A percentile compares a stretch with the other conserved stretches of the same genome.
phyloP scores from a whole-genome alignment of 345 rosid genomes.

The Salix brachista region DNA sequence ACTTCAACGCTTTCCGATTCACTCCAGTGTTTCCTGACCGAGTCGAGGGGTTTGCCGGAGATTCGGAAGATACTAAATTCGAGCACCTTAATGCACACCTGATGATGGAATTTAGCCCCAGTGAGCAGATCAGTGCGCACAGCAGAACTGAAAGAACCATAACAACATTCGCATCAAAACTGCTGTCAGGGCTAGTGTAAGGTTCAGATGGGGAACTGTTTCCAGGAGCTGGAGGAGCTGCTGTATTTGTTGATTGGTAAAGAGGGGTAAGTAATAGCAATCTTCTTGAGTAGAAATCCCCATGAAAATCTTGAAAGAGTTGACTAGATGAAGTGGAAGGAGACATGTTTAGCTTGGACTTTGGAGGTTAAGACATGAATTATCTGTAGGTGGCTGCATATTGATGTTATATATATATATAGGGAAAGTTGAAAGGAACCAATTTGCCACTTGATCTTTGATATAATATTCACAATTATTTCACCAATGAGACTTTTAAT shows the following conservation, averaged over 20 bases:
- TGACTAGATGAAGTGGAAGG: slow-evolving; percentile 25
- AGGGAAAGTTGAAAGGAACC: slow-evolving; percentile 7
- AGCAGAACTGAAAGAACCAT: slow-evolving; percentile 47
- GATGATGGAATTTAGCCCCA: slow-evolving; percentile 44
- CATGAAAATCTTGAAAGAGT: slow-evolving; percentile 27
- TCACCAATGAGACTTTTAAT: background rate
- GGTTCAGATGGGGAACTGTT: slow-evolving; percentile 19
- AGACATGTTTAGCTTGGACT: slow-evolving; percentile 18
- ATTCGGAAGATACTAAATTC: slow-evolving; percentile 20
- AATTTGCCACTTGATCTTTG: slow-evolving; percentile 9
- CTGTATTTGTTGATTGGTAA: slow-evolving; percentile 8
- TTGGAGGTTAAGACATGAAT: background rate
- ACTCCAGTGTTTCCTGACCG: slow-evolving; percentile 36
- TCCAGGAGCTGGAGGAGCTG: slow-evolving; percentile 36
- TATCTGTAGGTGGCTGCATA: slow-evolving; percentile 20
- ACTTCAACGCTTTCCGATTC: slow-evolving; percentile 34
- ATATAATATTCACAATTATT: slow-evolving; percentile 9
- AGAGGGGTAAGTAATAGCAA: slow-evolving; percentile 32
- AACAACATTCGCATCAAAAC: slow-evolving; percentile 32
- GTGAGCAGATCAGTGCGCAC: slow-evolving; percentile 46
- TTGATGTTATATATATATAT: slow-evolving; percentile 25
- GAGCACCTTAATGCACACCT: slow-evolving; percentile 40
- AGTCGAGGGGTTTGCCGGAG: slow-evolving; percentile 17
- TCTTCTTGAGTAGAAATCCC: slow-evolving; percentile 45
- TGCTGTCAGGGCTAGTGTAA: slow-evolving; percentile 5